phyloP scores from a whole-genome alignment of 2,329 filamentous ascomycete species.

The Gliomastix tumulicola region DNA sequence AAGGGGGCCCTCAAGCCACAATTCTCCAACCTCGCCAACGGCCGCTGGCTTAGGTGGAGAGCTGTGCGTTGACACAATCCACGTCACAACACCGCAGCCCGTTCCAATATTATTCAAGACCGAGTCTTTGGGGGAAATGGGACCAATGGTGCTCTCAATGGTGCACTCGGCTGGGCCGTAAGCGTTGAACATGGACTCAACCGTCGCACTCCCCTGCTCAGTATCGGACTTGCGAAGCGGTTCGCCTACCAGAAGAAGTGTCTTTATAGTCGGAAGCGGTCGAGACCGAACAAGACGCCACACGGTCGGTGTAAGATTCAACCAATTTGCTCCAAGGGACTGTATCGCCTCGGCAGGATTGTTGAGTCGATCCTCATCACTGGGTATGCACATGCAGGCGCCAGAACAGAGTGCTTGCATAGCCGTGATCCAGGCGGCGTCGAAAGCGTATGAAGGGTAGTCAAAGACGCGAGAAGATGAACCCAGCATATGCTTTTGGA shows the following conservation, averaged over 20 bases:
- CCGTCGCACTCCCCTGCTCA: constrained; percentile 19
- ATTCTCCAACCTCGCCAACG: constrained; percentile 41
- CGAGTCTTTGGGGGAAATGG: neutral
- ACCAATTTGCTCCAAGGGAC: constrained; percentile 35
- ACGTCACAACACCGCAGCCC: constrained; percentile 36
- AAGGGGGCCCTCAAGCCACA: constrained; percentile 49
- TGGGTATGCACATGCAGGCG: constrained; percentile 48
- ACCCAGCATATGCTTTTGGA: constrained; percentile 31
- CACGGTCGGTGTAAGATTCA: constrained; percentile 42
- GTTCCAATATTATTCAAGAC: constrained; percentile 35
- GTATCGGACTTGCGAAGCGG: constrained; percentile 20
- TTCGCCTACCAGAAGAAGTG: constrained; percentile 42
- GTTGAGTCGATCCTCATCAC: constrained; percentile 45
- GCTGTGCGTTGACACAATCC: constrained; percentile 43
- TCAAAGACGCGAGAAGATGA: constrained; percentile 34
- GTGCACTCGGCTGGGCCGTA: constrained; percentile 49
- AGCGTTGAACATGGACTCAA: constrained; percentile 42
- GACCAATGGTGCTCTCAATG: constrained; percentile 36
- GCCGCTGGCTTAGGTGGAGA: constrained; percentile 27
- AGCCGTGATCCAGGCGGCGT: constrained; percentile 35
- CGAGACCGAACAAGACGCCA: constrained; percentile 36
- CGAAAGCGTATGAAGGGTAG: constrained; percentile 46
- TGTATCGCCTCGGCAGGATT: constrained; percentile 37
- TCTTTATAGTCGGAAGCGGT: constrained; percentile 35
- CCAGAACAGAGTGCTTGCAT: constrained; percentile 11